A percentile compares a stretch with the other conserved stretches of the same genome.
phyloP scores from a whole-genome alignment of 2,329 filamentous ascomycete species.

The Dactylellina cionopaga region DNA sequence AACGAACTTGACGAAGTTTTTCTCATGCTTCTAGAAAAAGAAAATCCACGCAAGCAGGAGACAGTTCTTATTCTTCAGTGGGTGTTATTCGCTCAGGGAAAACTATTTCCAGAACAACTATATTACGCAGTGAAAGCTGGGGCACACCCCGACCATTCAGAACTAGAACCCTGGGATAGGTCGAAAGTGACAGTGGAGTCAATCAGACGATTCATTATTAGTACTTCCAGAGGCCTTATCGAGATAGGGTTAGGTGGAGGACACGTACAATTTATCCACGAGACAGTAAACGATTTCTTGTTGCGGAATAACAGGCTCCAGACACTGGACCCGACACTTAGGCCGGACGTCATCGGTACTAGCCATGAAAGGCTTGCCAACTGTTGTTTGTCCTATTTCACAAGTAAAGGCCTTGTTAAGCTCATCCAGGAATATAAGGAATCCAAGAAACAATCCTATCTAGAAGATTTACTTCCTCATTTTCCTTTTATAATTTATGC shows the following conservation, averaged over 20 bases:
- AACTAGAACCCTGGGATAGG: background rate
- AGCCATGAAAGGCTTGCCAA: constrained; percentile 40
- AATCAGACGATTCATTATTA: constrained; percentile 34
- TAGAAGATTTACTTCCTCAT: background rate
- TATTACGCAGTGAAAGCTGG: constrained; percentile 22
- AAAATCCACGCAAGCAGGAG: constrained; percentile 2
- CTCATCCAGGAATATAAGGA: too few relatives aligned
- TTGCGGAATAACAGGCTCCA: constrained; percentile 38
- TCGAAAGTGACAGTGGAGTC: background rate
- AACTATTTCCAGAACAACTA: constrained; percentile 13
- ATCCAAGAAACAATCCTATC: constrained; percentile 9
- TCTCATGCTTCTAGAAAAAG: constrained; percentile 3
- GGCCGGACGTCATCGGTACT: background rate
- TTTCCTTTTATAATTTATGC: background rate
- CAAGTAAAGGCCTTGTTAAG: constrained; percentile 4
- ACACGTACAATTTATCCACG: constrained; percentile 50
- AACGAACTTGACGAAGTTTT: constrained; percentile 44
- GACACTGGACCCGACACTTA: constrained; percentile 40
- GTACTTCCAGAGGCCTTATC: constrained; percentile 31
- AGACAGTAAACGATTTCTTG: constrained; percentile 52
- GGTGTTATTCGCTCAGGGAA: constrained; percentile 31
- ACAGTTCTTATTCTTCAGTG: constrained; percentile 37
- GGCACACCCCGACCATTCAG: background rate
- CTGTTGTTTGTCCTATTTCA: constrained; percentile 31
- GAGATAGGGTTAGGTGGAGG: constrained; percentile 16